These are phyloP conservation scores for Tetrahymena borealis DNA, from an alignment of 73 alveolate genomes.

Conservation along the genomic window DNA sequence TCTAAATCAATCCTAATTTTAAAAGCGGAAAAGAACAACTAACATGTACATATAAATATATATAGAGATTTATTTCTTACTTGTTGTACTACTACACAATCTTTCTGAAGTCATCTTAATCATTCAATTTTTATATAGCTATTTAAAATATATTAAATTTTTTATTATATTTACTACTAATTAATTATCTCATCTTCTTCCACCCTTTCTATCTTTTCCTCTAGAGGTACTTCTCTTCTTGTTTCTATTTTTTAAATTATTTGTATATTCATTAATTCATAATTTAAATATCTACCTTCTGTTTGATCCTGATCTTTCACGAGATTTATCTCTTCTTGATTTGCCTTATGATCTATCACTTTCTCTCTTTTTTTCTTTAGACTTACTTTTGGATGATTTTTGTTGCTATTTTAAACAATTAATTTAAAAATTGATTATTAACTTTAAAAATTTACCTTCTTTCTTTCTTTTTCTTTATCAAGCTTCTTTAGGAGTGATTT, in stretches of 20 bases:
- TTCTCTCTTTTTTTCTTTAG: not conserved
- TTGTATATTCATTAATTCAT: not conserved
- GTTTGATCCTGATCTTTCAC: not conserved
- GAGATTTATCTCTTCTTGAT: not conserved
- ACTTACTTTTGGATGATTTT: not conserved
- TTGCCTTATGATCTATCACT: not conserved
- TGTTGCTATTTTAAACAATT: not conserved
- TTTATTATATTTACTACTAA: not conserved
- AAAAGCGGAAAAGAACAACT: too few species aligned
- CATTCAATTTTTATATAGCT: not conserved
- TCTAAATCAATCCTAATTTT: too few species aligned
- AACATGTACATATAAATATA: too few species aligned
- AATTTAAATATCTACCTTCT: not conserved
- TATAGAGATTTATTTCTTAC: too few species aligned
- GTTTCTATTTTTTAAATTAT: not conserved
- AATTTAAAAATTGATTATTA: not conserved
- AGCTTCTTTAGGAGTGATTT: not conserved
- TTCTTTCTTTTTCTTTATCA: not conserved
- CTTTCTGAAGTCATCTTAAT: not conserved
- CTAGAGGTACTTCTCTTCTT: not conserved
- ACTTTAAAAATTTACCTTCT: not conserved
- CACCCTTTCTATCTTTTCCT: not conserved
- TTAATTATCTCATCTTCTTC: not conserved
- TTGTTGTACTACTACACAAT: not conserved
- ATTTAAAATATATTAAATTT: not conserved